Percentiles rank a stretch among this genome's conserved stretches.
These are phyloP conservation scores for Candida silvatica DNA, from an alignment of 805 yeast species.

Conservation along the genomic window DNA sequence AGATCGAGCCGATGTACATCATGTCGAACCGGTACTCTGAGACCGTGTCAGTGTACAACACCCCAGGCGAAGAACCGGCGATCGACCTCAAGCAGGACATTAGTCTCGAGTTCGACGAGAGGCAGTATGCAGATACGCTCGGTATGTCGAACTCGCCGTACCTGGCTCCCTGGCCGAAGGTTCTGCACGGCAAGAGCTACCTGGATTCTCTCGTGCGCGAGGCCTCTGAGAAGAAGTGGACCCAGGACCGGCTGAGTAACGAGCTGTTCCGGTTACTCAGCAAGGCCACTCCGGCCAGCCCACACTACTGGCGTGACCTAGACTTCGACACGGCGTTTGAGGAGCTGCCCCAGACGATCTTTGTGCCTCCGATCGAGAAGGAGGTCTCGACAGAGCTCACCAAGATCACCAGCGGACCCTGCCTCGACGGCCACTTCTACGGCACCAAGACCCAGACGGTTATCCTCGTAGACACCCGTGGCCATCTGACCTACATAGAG, in stretches of 20 bases:
- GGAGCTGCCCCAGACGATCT: conserved; percentile 49
- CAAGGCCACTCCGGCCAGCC: conserved; percentile 23
- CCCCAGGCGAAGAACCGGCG: not conserved
- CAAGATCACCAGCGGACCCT: conserved; percentile 1
- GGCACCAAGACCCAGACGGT: conserved; percentile 89
- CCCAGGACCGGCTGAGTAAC: conserved; percentile 34
- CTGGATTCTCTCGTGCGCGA: conserved; percentile 31
- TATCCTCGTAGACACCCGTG: conserved; percentile 43
- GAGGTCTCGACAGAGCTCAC: not conserved
- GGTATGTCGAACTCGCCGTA: conserved; percentile 66
- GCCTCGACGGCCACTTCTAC: conserved; percentile 49
- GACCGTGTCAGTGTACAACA: conserved; percentile 11
- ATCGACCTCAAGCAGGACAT: not conserved
- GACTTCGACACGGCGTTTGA: conserved; percentile 25
- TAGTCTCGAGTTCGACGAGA: conserved; percentile 1
- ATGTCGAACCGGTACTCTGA: conserved; percentile 40
- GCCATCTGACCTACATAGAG: conserved; percentile 54
- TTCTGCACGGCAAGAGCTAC: conserved; percentile 53
- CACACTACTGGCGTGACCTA: conserved; percentile 20
- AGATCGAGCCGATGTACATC: conserved; percentile 27
- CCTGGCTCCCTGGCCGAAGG: conserved; percentile 71
- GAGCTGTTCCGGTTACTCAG: conserved; percentile 50
- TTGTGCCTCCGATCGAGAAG: conserved; percentile 56
- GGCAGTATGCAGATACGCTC: conserved; percentile 26
- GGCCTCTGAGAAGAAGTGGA: conserved; percentile 11